phyloP scores from a whole-genome alignment of 2,329 filamentous ascomycete genomes.

The Harringtonia lauricola region DNA sequence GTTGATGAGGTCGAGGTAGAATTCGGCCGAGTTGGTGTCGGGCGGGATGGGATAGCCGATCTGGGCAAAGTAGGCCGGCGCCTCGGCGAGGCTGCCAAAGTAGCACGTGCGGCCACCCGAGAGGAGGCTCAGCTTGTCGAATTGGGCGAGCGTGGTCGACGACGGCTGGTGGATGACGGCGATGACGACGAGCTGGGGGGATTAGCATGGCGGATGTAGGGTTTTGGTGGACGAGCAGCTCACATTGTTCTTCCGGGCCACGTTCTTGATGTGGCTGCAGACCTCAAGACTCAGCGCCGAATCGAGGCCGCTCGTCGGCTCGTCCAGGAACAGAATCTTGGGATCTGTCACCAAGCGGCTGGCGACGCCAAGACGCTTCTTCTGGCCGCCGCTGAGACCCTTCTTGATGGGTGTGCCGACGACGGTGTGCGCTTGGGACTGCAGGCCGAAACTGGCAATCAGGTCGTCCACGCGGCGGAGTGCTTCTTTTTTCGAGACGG shows the following conservation, averaged over 20 bases:
- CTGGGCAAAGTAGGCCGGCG: conserved; percentile 51
- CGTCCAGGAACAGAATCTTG: conserved; percentile 71
- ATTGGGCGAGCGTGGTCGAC: conserved; percentile 65
- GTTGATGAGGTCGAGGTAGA: conserved; percentile 67
- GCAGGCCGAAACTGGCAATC: conserved; percentile 62
- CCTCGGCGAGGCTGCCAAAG: conserved; percentile 49
- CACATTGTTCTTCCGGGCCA: conserved; percentile 57
- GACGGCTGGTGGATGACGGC: conserved; percentile 82
- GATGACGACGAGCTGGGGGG: conserved; percentile 58
- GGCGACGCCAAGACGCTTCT: conserved; percentile 68
- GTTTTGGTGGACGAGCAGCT: not conserved
- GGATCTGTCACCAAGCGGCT: conserved; percentile 73
- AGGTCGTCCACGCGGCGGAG: conserved; percentile 53
- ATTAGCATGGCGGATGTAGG: no score
- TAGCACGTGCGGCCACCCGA: conserved; percentile 63
- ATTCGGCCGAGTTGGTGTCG: conserved; percentile 71
- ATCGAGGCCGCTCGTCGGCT: conserved; percentile 76
- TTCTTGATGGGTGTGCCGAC: conserved; percentile 76
- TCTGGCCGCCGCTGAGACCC: conserved; percentile 78
- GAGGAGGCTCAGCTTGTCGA: conserved; percentile 68
- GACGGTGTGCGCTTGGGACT: conserved; percentile 54
- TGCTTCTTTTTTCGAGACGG: conserved; percentile 41
- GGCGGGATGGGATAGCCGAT: conserved; percentile 53
- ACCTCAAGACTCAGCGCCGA: conserved; percentile 69
- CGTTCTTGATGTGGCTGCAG: conserved; percentile 56